Percentiles rank a stretch among this genome's conserved stretches.
Evolutionary conservation across 2,329 filamentous ascomycete genomes (phyloP).

Genomic region (Aspergillus viridinutans): DNA sequence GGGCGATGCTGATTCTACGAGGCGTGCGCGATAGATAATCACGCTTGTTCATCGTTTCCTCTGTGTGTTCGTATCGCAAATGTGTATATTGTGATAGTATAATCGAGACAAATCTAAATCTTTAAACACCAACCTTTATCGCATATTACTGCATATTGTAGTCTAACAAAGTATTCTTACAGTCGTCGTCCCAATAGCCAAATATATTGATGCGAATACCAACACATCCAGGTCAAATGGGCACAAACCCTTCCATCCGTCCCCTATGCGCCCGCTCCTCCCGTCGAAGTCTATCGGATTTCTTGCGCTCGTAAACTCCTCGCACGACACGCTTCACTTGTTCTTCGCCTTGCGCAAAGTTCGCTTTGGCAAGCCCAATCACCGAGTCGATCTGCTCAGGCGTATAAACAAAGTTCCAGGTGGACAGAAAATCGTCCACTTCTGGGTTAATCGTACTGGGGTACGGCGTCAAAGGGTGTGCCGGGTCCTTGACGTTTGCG

Average conservation of each 20-base stretch:
- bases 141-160: background rate
- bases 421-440: constrained; percentile 79
- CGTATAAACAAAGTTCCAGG: constrained; percentile 98
- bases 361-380: constrained; percentile 74
- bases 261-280: constrained; percentile 24
- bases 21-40: background rate
- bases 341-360: constrained; percentile 77
- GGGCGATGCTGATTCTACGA: background rate
- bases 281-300: constrained; percentile 45
- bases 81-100: background rate
- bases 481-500: constrained; percentile 14
- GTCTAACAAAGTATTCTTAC: background rate
- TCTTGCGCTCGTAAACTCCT: constrained; percentile 92
- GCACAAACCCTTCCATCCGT: constrained; percentile 29
- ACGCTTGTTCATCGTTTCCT: background rate
- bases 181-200: background rate
- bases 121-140: background rate
- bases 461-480: constrained; percentile 39
- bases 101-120: background rate
- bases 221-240: constrained; percentile 15
- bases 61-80: background rate
- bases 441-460: constrained; percentile 73
- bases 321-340: constrained; percentile 73
- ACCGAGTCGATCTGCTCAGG: constrained; percentile 84
- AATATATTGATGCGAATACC: background rate